These are phyloP conservation scores for Metschnikowia noctiluminum DNA, from an alignment of 805 yeast species.

Conservation along the genomic window DNA sequence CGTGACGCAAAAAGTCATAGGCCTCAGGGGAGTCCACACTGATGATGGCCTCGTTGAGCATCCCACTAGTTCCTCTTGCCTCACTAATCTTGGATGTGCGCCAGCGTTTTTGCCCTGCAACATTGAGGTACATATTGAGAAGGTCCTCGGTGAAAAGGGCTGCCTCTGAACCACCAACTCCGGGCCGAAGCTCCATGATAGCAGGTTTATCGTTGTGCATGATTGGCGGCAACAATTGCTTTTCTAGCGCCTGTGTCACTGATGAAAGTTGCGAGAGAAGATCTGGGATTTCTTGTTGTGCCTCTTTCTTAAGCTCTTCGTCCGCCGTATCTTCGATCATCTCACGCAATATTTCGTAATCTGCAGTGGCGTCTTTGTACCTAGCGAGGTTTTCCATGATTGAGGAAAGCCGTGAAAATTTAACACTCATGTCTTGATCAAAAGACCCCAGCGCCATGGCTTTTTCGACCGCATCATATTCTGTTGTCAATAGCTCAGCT, in stretches of 20 bases:
- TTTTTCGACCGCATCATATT: constrained; percentile 27
- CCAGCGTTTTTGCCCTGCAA: constrained; percentile 68
- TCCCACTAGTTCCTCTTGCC: constrained; percentile 56
- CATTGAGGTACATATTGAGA: constrained; percentile 74
- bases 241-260: constrained; percentile 46
- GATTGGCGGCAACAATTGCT: constrained; percentile 68
- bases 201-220: constrained; percentile 75
- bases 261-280: constrained; percentile 44
- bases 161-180: constrained; percentile 95
- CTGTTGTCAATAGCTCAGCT: constrained; percentile 31
- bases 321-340: constrained; percentile 23
- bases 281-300: constrained; percentile 52
- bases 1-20: constrained; percentile 69
- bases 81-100: constrained; percentile 55
- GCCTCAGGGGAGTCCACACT: constrained; percentile 72
- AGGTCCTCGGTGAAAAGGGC: constrained; percentile 80
- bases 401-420: constrained; percentile 30
- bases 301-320: constrained; percentile 49
- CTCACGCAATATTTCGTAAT: constrained; percentile 25
- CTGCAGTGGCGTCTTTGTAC: constrained; percentile 26
- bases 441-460: constrained; percentile 28
- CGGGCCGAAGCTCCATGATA: constrained; percentile 84
- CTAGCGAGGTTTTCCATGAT: constrained; percentile 31
- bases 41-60: constrained; percentile 70
- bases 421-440: constrained; percentile 31